A percentile compares a stretch with the other conserved stretches of the same genome.
Evolutionary conservation across 345 rosid genomes (phyloP).

Genomic region (Eucalyptus brandiana): DNA sequence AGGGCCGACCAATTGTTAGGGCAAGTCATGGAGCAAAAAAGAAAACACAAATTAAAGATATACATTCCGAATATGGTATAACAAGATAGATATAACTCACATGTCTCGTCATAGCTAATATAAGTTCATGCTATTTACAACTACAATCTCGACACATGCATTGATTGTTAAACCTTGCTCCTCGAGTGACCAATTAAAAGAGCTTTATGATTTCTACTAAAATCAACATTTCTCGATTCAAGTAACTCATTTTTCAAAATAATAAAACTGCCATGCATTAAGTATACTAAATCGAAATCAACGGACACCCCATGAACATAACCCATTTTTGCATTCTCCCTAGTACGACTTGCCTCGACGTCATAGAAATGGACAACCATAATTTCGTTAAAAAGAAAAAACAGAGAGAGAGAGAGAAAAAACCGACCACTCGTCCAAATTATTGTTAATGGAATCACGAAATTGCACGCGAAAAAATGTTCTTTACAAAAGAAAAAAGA

Average conservation of each 20-base stretch:
- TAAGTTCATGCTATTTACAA: background rate
- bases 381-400: fast-evolving
- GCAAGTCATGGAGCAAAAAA: background rate
- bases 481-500: fast-evolving
- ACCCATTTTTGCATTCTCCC: background rate
- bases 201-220: background rate
- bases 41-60: background rate
- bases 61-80: background rate
- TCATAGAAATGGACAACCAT: fast-evolving
- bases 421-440: fast-evolving
- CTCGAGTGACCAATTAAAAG: fast-evolving
- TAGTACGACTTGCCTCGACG: fast-evolving
- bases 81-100: no score
- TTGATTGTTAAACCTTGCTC: fast-evolving
- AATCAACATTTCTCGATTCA: background rate
- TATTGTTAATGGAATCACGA: background rate
- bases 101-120: background rate
- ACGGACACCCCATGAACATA: background rate
- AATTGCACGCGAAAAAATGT: background rate
- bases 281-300: background rate
- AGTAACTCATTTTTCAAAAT: no score
- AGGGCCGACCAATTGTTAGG: background rate
- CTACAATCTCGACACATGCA: fast-evolving
- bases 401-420: fast-evolving
- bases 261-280: background rate